A percentile compares a stretch with the other conserved stretches of the same genome.
phyloP scores from a whole-genome alignment of 306 rosid genomes.

The Acmispon strigosus region DNA sequence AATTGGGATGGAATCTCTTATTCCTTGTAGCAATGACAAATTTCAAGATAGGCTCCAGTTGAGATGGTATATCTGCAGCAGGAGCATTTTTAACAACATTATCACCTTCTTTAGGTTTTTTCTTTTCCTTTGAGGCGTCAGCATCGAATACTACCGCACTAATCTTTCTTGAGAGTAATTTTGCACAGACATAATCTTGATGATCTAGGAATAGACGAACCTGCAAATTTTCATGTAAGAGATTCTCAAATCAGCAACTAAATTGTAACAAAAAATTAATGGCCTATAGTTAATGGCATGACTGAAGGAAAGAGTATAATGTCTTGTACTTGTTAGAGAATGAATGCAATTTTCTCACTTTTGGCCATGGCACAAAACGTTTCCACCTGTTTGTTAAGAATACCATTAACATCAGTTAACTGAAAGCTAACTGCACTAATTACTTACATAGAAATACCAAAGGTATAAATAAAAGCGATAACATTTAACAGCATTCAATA shows the following conservation, averaged over 20 bases:
- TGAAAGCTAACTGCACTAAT: too few relatives aligned
- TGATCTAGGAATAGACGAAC: slow-evolving; percentile 70
- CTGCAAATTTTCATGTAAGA: slow-evolving; percentile 22
- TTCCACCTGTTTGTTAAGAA: too few relatives aligned
- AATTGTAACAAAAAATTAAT: background rate
- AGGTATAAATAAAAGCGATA: too few relatives aligned
- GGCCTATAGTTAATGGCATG: background rate
- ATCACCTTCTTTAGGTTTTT: slow-evolving; percentile 83
- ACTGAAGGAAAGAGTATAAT: background rate
- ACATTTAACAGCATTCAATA: too few relatives aligned
- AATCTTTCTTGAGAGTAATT: slow-evolving; percentile 67
- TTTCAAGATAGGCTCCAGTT: slow-evolving; percentile 71
- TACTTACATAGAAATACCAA: too few relatives aligned
- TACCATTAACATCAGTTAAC: too few relatives aligned
- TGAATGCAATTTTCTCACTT: slow-evolving; percentile 90
- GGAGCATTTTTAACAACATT: slow-evolving; percentile 61
- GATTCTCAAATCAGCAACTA: background rate
- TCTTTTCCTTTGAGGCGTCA: slow-evolving; percentile 64
- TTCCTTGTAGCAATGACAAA: slow-evolving; percentile 76
- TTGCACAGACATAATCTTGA: slow-evolving; percentile 70
- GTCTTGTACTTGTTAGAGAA: slow-evolving; percentile 77
- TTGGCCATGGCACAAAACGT: too few relatives aligned
- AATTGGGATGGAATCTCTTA: slow-evolving; percentile 69
- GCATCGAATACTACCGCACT: slow-evolving; percentile 67
- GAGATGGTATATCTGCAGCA: slow-evolving; percentile 70